phyloP scores from a whole-genome alignment of 73 alveolate species.

The Paramecium sonneborni region DNA sequence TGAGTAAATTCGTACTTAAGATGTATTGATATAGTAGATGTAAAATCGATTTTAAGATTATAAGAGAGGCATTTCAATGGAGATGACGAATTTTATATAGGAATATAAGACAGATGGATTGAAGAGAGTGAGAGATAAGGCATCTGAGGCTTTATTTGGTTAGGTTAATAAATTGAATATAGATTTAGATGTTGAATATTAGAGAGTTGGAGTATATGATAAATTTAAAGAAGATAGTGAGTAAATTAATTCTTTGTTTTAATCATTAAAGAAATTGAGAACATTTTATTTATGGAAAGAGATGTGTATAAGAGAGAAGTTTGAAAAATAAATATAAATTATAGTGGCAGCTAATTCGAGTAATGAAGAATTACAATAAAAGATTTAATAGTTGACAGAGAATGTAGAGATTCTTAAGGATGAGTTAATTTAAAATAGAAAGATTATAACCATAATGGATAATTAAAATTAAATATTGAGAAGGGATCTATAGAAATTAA shows the following conservation, averaged over 20 bases:
- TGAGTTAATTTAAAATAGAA: constrained; percentile 15
- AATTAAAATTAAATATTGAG: constrained; percentile 26
- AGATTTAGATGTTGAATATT: constrained; percentile 25
- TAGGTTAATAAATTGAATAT: constrained; percentile 29
- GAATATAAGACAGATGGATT: constrained; percentile 48
- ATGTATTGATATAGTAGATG: background rate
- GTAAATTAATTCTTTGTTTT: background rate
- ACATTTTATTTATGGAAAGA: constrained; percentile 24
- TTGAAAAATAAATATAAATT: background rate
- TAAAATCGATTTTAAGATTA: constrained; percentile 47
- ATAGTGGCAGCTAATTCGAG: constrained; percentile 43
- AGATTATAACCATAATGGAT: constrained; percentile 48
- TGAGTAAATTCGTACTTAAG: background rate
- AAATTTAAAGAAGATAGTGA: constrained; percentile 33
- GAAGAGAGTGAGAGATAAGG: constrained; percentile 42
- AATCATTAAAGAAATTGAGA: background rate
- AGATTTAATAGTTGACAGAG: constrained; percentile 23
- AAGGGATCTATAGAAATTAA: constrained; percentile 32
- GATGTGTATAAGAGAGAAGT: background rate
- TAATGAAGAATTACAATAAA: constrained; percentile 7
- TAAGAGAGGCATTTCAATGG: constrained; percentile 43
- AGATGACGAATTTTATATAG: constrained; percentile 2
- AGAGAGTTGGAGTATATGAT: constrained; percentile 54
- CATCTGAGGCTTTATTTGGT: constrained; percentile 46
- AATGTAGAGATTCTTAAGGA: constrained; percentile 32